Evolutionary conservation across 208 protist species (phyloP).

Genomic region (Wallacemonas sp.): DNA sequence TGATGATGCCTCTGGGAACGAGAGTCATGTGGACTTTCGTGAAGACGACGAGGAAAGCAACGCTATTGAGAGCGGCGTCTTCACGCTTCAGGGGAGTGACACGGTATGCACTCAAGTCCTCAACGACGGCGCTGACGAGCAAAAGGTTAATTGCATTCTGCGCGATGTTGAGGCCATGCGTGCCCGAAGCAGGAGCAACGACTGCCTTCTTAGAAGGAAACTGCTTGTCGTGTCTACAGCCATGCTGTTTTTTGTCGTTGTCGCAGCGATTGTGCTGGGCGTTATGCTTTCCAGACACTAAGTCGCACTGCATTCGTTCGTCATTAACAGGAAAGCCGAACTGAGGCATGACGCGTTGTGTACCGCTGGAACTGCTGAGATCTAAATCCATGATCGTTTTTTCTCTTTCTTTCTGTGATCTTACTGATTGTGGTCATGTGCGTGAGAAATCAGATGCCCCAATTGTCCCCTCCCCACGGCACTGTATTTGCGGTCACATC

Average conservation of each 20-base stretch:
- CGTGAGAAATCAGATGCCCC: no score
- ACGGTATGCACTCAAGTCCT: neutral
- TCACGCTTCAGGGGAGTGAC: neutral
- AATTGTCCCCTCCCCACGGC: conserved; percentile 13
- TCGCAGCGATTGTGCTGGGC: conserved; percentile 11
- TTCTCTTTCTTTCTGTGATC: conserved; percentile 9
- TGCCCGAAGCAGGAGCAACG: neutral
- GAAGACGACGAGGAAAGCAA: conserved; percentile 18
- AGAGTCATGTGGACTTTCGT: neutral
- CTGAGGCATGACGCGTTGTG: no score
- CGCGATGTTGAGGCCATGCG: neutral
- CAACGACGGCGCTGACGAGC: neutral
- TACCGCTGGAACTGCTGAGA: neutral
- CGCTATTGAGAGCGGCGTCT: conserved; percentile 17
- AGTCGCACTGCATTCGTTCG: neutral
- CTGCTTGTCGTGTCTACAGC: conserved; percentile 5
- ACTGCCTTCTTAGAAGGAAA: neutral
- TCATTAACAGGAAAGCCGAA: no score
- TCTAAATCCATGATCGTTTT: neutral
- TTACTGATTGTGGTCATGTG: neutral
- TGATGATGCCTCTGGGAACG: neutral
- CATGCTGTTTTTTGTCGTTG: conserved; percentile 2
- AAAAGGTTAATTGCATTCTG: neutral
- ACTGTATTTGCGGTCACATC: neutral
- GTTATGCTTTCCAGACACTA: conserved; percentile 2